Conservation (phyloP, 2,329 filamentous ascomycete species). For the Microdochium paspali region DNA sequence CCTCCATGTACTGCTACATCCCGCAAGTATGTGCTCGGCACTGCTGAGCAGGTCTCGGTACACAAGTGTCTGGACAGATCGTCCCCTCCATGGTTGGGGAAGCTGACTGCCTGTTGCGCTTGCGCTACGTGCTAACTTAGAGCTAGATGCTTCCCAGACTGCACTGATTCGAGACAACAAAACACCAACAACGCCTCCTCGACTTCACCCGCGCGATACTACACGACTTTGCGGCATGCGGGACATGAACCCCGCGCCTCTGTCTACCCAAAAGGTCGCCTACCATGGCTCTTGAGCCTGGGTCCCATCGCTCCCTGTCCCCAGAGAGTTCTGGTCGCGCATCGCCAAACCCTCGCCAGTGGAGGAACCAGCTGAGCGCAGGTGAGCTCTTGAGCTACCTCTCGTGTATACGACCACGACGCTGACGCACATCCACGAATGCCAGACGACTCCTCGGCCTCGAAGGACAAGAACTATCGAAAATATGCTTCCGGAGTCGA, state of each 20-base stretch:
- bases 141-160: too few relatives aligned
- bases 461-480: constrained; percentile 63
- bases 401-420: neutral
- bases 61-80: too few relatives aligned
- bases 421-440: constrained; percentile 7
- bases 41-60: too few relatives aligned
- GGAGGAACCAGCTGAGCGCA: constrained; percentile 67
- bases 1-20: too few relatives aligned
- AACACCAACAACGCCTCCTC: neutral
- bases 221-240: neutral
- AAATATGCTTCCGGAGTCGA: constrained; percentile 87
- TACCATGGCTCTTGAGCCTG: constrained; percentile 56
- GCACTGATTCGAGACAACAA: neutral
- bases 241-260: neutral
- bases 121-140: too few relatives aligned
- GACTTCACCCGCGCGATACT: neutral
- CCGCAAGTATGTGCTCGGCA: too few relatives aligned
- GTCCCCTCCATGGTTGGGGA: too few relatives aligned
- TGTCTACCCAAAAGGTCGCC: constrained; percentile 15
- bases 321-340: constrained; percentile 78
- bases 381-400: constrained; percentile 40
- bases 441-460: constrained; percentile 39
- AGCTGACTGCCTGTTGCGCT: too few relatives aligned
- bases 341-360: constrained; percentile 65
- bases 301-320: constrained; percentile 51